phyloP scores from a whole-genome alignment of 371 early-diverging fungal species.

The Mortierella sp. region DNA sequence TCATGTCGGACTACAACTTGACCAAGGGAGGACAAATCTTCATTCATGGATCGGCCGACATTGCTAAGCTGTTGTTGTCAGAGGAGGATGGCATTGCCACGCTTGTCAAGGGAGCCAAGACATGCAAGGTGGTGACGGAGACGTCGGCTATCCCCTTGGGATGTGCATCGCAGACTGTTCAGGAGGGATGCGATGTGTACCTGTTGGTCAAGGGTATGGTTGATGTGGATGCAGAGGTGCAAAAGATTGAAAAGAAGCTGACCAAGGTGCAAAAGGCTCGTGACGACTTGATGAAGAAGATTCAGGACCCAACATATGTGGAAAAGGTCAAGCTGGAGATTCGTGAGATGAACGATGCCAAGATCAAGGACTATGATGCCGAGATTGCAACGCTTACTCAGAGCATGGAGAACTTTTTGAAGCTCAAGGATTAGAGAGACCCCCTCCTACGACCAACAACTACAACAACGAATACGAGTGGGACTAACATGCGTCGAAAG shows the following conservation, averaged over 20 bases:
- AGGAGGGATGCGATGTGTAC: slow-evolving; percentile 67
- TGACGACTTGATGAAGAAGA: slow-evolving; percentile 66
- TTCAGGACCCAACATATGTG: slow-evolving; percentile 69
- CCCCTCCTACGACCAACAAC: too few relatives aligned
- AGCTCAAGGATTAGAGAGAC: slow-evolving; percentile 63
- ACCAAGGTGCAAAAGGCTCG: slow-evolving; percentile 65
- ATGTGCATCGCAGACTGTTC: slow-evolving; percentile 72
- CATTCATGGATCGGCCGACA: slow-evolving; percentile 46
- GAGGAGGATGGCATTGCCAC: slow-evolving; percentile 69
- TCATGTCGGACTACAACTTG: slow-evolving; percentile 78
- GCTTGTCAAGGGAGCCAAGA: slow-evolving; percentile 73
- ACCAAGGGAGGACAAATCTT: slow-evolving; percentile 60
- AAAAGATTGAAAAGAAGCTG: slow-evolving; percentile 75
- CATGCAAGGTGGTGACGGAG: slow-evolving; percentile 66
- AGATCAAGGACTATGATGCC: slow-evolving; percentile 72
- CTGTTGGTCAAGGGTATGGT: slow-evolving; percentile 80
- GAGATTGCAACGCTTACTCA: slow-evolving; percentile 74
- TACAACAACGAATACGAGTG: too few relatives aligned
- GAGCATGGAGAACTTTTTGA: slow-evolving; percentile 73
- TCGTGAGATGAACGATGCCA: slow-evolving; percentile 70
- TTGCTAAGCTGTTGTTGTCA: slow-evolving; percentile 56
- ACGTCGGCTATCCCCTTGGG: slow-evolving; percentile 71
- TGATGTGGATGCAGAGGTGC: slow-evolving; percentile 83
- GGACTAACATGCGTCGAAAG: too few relatives aligned
- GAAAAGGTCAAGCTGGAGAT: slow-evolving; percentile 71